Conservation (phyloP, 169 alveolate species). For the Plasmodium fragile region DNA sequence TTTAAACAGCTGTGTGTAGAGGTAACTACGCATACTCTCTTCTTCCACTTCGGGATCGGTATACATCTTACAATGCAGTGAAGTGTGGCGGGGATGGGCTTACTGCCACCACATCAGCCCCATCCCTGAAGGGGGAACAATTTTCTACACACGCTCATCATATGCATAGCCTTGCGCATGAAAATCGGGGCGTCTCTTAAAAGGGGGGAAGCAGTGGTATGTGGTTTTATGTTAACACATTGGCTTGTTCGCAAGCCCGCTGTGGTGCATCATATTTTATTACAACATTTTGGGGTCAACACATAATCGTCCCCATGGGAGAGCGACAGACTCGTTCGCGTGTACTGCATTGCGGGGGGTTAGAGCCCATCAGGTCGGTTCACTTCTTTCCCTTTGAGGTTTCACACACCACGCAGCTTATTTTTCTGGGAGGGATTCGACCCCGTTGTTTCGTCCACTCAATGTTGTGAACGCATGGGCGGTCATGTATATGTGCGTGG, state of each 20-base stretch:
- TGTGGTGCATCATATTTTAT: not conserved
- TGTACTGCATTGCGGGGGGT: too few relatives aligned
- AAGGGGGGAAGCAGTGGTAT: not conserved
- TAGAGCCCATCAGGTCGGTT: not conserved
- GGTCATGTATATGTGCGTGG: not conserved
- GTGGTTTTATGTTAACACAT: not conserved
- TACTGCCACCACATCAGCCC: too few relatives aligned
- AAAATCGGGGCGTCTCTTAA: not conserved
- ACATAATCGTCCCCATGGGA: not conserved
- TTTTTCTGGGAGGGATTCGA: too few relatives aligned
- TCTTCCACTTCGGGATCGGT: not conserved
- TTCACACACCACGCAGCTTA: not conserved
- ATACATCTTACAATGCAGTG: not conserved
- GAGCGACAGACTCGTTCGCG: not conserved
- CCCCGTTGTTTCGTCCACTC: not conserved
- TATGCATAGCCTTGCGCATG: not conserved
- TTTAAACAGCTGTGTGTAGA: not conserved
- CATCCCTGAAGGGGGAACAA: not conserved
- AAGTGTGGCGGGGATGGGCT: not conserved
- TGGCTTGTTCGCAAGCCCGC: not conserved
- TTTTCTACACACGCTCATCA: not conserved
- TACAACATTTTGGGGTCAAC: not conserved
- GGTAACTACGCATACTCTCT: not conserved
- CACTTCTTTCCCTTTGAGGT: not conserved
- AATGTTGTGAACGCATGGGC: not conserved